Conservation (phyloP, 768 basidiomycete species). For the Russula virescens region DNA sequence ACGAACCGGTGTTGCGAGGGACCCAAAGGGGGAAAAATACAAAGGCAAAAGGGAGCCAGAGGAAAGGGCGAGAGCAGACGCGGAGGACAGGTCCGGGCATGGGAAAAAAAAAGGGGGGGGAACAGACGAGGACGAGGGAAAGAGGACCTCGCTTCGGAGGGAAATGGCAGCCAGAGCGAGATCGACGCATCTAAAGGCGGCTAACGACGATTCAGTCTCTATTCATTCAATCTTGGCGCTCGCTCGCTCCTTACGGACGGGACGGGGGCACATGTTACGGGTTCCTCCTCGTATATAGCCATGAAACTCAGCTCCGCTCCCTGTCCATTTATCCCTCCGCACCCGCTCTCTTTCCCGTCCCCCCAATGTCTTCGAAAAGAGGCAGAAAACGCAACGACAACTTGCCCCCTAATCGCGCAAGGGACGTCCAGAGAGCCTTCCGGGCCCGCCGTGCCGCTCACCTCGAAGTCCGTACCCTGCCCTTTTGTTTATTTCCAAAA, state of each 20-base stretch:
- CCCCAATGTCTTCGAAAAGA: slow-evolving; percentile 74
- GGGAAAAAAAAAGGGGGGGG: too few species aligned
- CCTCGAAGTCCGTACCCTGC: slow-evolving; percentile 58
- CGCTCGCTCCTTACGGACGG: slow-evolving; percentile 25
- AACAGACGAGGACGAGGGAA: background rate
- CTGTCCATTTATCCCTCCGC: slow-evolving; percentile 32
- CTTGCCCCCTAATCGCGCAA: slow-evolving; percentile 73
- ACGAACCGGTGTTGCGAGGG: slow-evolving; percentile 18
- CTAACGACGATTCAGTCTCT: slow-evolving; percentile 24
- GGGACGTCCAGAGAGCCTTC: slow-evolving; percentile 88
- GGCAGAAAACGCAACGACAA: slow-evolving; percentile 81
- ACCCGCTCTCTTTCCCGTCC: slow-evolving; percentile 25
- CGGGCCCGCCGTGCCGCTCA: slow-evolving; percentile 85
- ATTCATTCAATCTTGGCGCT: slow-evolving; percentile 24
- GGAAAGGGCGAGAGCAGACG: background rate
- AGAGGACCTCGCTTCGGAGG: too few species aligned
- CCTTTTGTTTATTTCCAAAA: slow-evolving; percentile 13
- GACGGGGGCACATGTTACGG: slow-evolving; percentile 28
- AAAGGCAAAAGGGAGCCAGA: too few species aligned
- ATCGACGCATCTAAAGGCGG: slow-evolving; percentile 31
- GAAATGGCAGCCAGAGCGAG: slow-evolving; percentile 1
- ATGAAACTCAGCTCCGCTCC: slow-evolving; percentile 30
- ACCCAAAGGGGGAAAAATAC: background rate
- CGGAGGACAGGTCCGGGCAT: too few species aligned
- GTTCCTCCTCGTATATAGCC: slow-evolving; percentile 32